Conservation (phyloP, 176 grass and related monocot genomes). For the Aegilops umbellulata region DNA sequence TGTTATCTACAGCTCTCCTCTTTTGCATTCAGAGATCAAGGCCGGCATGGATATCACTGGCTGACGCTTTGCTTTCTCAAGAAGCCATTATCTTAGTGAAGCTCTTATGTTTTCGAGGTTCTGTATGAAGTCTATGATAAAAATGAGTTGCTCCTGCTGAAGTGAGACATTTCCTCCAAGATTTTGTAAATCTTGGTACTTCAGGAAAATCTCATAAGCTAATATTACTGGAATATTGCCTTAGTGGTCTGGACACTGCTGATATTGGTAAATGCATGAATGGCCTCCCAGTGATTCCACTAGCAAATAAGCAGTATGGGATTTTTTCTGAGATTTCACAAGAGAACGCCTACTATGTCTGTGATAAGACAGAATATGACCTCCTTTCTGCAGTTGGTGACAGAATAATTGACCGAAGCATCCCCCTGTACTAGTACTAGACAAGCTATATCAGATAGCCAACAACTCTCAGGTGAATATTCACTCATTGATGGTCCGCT, state of each 20-base stretch:
- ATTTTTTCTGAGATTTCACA: constrained; percentile 48
- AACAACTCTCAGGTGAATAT: constrained; percentile 1
- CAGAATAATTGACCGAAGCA: constrained; percentile 65
- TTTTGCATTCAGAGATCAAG: constrained; percentile 69
- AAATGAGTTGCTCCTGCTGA: constrained; percentile 53
- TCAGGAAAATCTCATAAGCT: constrained; percentile 64
- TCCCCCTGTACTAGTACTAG: too few relatives aligned
- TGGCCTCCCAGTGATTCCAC: constrained; percentile 46
- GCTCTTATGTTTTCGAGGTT: constrained; percentile 31
- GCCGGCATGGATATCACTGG: constrained; percentile 72
- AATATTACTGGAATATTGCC: constrained; percentile 80
- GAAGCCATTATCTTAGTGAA: constrained; percentile 66
- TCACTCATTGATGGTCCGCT: constrained; percentile 58
- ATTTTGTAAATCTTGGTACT: constrained; percentile 38
- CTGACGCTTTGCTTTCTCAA: constrained; percentile 57
- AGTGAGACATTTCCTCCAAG: constrained; percentile 66
- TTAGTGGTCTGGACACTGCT: constrained; percentile 55
- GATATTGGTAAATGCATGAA: constrained; percentile 48
- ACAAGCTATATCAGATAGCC: constrained; percentile 53
- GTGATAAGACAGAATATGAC: constrained; percentile 72
- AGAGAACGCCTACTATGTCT: constrained; percentile 58
- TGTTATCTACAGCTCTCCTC: constrained; percentile 59
- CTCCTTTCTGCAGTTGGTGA: constrained; percentile 67
- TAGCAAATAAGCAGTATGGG: constrained; percentile 80
- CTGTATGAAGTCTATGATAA: constrained; percentile 41